These are phyloP conservation scores for Retiboletus fuscus DNA, from an alignment of 1,284 basidiomycete species.

Conservation along the genomic window DNA sequence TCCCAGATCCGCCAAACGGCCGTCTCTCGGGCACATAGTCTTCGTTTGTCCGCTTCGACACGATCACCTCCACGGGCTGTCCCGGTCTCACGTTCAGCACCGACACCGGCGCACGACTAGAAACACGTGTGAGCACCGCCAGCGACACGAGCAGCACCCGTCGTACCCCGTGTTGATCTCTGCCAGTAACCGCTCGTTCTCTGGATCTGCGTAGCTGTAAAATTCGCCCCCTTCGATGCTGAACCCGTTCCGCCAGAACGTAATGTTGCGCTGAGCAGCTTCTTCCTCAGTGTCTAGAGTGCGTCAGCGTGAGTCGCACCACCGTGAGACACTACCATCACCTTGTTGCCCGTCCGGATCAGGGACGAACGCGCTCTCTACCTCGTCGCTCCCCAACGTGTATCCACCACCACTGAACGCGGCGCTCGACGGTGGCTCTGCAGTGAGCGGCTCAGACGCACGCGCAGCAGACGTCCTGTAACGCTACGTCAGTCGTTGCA, in stretches of 20 bases:
- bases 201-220: constrained; percentile 87
- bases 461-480: constrained; percentile 44
- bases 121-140: constrained; percentile 10
- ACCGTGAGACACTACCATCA: constrained; percentile 14
- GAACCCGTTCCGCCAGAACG: constrained; percentile 96
- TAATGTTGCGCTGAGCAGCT: constrained; percentile 80
- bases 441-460: constrained; percentile 36
- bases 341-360: constrained; percentile 64
- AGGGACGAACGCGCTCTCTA: constrained; percentile 77
- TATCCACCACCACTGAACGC: constrained; percentile 81
- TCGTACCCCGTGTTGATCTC: constrained; percentile 85
- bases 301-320: not conserved
- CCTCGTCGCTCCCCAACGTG: constrained; percentile 88
- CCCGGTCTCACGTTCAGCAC: constrained; percentile 83
- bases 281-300: constrained; percentile 58
- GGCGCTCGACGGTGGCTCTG: constrained; percentile 4
- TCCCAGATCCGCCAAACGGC: constrained; percentile 81
- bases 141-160: not conserved
- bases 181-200: constrained; percentile 76
- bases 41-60: constrained; percentile 81
- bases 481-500: constrained; percentile 5
- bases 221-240: constrained; percentile 92
- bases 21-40: constrained; percentile 73
- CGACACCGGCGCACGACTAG: constrained; percentile 80
- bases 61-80: constrained; percentile 89